Base-by-base conservation (phyloP, 306 rosid genomes). In the Fragaria iinumae region DNA sequence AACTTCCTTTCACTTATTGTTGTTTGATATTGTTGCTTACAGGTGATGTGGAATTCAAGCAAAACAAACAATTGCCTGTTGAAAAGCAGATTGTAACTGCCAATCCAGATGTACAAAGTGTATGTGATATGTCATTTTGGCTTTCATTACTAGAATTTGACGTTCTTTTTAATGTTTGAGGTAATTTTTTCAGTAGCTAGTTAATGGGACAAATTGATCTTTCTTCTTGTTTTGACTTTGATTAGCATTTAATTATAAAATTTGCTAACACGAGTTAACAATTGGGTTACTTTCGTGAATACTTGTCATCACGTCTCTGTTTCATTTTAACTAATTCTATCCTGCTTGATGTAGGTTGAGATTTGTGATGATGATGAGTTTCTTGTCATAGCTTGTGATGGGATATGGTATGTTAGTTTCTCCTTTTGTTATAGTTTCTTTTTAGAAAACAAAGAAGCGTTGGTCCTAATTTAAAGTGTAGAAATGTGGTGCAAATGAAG, bases 41-140 rank as follows among this genome's bases (percentile, higher is more conserved):
- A 92, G 97, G 97, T 76, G 99, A 95, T 76, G 76, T 56, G 79
- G 97, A 95, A 75, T 91, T 95, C 91, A 95, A 95, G 93, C 96
- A 86, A 83, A 92, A 88, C 73, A 87, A 90, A 82, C 72, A 16
- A 75, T 84, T 95, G 83, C 96, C 99, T 25, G 91, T 85, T 64
- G 96, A 95, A 80, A 89, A 76, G 90, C 99, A 95, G 90, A 86
- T 88, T 74, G 89, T 95, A 75, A 95, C 96, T 27, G 97, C 99
- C 77, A 80, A 89, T 84, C 97, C 97, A 12, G 97, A 95, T 76
- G 72, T 95, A 69, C 86, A 75, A 67, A 81, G 87, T 56, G 98
- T 94, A 86, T 76, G 98, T 79, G 48, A 44, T 49, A 2, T 79
- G 44, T 20, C 66, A 27, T 25, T 74, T 38, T 64, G n/a, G 62